Base-by-base conservation (phyloP, 2,329 filamentous ascomycete genomes). In the Trichoderma sp. region DNA sequence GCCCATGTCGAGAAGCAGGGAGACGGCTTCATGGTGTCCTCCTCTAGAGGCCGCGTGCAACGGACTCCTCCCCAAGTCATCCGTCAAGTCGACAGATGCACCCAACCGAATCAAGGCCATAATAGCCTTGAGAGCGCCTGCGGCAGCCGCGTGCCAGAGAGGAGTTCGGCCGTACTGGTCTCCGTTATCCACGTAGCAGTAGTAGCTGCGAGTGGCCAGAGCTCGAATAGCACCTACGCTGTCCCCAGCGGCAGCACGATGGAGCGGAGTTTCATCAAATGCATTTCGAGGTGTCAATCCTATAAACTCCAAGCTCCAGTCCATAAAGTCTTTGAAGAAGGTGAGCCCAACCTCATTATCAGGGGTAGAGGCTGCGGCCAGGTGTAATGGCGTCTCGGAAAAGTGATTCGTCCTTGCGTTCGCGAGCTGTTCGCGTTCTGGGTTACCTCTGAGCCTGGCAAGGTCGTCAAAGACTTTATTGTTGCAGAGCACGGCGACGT, bases 261-360 rank as follows among this genome's bases (percentile, higher is more conserved):
- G 70, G 8, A 72, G 70, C n/a, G 70, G 70, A 7, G 64, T 72
- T 43, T 72, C 70, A 9, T 72, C 70, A 69, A 69, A 69, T 6
- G 6, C 6, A 30, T 72, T 72, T 2, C 70, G 64, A 28, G 70
- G 28, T 0, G 21, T 18, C n/a, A 62, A 5, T 8, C 63, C 63
- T 12, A 11, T 53, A 26, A 56, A 30, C 2, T 62, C 39, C 28
- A 26, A 28, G 30, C 64, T 47, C 57, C 39, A 68, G 11, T 62
- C 63, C 39, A 69, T 21, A 8, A 69, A 5, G 0, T 72, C 56
- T 18, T 58, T 36, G 36, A 72, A 70, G 9, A 72, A 62, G 2
- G 43, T n/a, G 12, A 30, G 3, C 2, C 70, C 57, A 39, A 11
- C 24, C 26, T 72, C 56, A 1, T 21, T 61, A 3, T 72, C 39